A percentile compares a stretch with the other conserved stretches of the same genome.
phyloP scores from a whole-genome alignment of 176 grass and related monocot species.

The Ananas comosus region DNA sequence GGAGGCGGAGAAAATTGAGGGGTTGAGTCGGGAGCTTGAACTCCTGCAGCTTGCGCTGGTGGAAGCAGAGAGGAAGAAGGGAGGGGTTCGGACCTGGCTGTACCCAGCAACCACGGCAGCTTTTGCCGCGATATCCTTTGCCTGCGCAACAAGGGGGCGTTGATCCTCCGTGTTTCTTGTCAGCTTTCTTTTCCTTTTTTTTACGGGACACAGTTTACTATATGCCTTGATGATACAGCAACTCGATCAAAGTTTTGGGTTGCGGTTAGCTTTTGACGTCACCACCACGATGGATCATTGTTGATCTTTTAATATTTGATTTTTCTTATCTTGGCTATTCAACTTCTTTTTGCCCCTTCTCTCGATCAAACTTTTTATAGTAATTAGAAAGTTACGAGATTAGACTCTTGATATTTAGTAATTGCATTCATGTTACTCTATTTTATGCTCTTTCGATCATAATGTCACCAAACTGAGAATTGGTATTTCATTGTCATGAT shows the following conservation, averaged over 20 bases:
- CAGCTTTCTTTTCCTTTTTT: not conserved
- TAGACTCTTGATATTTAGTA: no score
- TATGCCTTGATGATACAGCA: not conserved
- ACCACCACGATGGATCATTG: no score
- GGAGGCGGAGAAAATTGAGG: conserved; percentile 9
- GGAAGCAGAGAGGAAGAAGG: conserved; percentile 28
- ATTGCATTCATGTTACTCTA: no score
- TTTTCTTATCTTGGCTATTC: no score
- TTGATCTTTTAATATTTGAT: no score
- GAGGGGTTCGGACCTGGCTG: conserved; percentile 52
- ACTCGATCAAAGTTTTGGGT: not conserved
- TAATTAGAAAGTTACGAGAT: no score
- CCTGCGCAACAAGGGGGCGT: conserved; percentile 41
- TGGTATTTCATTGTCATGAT: no score
- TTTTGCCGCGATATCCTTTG: conserved; percentile 56
- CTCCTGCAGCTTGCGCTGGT: conserved; percentile 34
- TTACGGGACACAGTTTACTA: not conserved
- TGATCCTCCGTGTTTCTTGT: conserved; percentile 13
- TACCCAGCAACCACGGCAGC: conserved; percentile 36
- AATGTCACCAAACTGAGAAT: no score
- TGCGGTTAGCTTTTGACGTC: no score
- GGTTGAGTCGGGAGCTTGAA: conserved; percentile 34
- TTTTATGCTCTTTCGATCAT: no score
- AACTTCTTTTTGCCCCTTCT: no score
- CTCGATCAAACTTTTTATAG: no score